Evolutionary conservation across 192 early-diverging fungal genomes (phyloP).

Genomic region (Podila epigama): DNA sequence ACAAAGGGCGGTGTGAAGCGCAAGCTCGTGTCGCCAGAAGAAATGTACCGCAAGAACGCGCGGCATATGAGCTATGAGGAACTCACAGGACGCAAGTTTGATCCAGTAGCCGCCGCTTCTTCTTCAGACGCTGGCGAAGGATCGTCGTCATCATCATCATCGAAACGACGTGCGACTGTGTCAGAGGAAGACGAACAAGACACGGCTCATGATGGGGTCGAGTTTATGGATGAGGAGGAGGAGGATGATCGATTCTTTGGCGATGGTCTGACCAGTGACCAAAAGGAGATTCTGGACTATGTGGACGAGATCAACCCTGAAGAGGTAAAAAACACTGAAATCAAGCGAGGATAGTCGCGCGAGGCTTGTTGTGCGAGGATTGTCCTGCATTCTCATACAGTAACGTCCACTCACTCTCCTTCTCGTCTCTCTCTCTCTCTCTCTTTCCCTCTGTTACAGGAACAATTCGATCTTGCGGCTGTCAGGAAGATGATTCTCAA

Average conservation of each 20-base stretch:
- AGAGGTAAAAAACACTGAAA: conserved; percentile 55
- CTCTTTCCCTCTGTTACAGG: conserved; percentile 45
- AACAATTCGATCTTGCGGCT: conserved; percentile 65
- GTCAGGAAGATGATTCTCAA: conserved; percentile 81
- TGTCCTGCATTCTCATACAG: too few species aligned
- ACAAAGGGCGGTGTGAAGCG: conserved; percentile 33
- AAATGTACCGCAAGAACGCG: conserved; percentile 44
- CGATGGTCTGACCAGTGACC: conserved; percentile 79
- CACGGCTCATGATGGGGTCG: neutral
- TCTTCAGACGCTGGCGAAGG: conserved; percentile 7
- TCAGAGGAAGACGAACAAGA: conserved; percentile 35
- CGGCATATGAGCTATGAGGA: conserved; percentile 43
- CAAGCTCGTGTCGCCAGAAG: conserved; percentile 36
- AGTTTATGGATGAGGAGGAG: conserved; percentile 65
- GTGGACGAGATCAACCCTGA: conserved; percentile 85
- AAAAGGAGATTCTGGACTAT: conserved; percentile 79
- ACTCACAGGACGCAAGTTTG: conserved; percentile 41
- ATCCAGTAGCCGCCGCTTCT: conserved; percentile 3
- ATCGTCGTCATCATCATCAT: conserved; percentile 6
- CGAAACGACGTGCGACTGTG: conserved; percentile 25
- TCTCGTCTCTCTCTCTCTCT: conserved; percentile 3
- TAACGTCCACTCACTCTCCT: neutral
- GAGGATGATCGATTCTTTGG: conserved; percentile 85
- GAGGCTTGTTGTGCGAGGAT: too few species aligned
- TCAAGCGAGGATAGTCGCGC: too few species aligned